Base-by-base conservation (phyloP, 2,329 filamentous ascomycete species). In the Alternaria novae-zelandiae region DNA sequence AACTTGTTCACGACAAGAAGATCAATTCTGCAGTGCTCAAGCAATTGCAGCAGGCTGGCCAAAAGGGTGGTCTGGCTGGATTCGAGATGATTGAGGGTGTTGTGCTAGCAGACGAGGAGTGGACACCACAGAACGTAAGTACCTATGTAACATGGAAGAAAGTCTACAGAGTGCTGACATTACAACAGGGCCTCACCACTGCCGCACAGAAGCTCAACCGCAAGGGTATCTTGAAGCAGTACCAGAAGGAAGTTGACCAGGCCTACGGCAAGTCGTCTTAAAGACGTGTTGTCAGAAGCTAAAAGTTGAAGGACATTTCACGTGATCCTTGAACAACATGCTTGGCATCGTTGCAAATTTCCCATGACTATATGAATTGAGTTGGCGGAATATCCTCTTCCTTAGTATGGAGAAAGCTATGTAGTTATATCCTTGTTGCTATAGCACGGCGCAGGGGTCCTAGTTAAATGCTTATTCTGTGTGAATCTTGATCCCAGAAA, bases 71-170 rank as follows among this genome's bases (percentile, higher is more conserved):
- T 20, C 83, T 96, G 51, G 83, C 84, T 2, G 84, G 87, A 10
- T 89, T 96, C 63, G 93, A 96, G 83, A 89, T 90, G 66, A 85
- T 97, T 44, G 86, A 89, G 28, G 92, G 90, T 54, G 89, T 95
- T 20, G 91, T 95, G 25, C 79, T 97, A 60, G 89, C 90, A 0
- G 91, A 95, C 68, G 93, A 95, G 76, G 93, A 96, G 80, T 97
- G 93, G 93, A 95, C 91, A 59, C 91, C 93, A 57, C 86, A 89
- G 63, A 96, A 90, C 77, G 92, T 95, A 84, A 89, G 91, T 87
- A 55, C 9, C 21, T 26, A 8, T 51, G 26, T 21, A 41, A 21
- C 36, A 36, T 6, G 36, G 9, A 11, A 23, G 41, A 45, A 32
- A 25, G 17, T 7, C 23, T 46, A 41, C 28, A 53, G n/a, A 20